Conservation (phyloP, 805 yeast genomes). For the Wickerhamomyces chaumierensis region DNA sequence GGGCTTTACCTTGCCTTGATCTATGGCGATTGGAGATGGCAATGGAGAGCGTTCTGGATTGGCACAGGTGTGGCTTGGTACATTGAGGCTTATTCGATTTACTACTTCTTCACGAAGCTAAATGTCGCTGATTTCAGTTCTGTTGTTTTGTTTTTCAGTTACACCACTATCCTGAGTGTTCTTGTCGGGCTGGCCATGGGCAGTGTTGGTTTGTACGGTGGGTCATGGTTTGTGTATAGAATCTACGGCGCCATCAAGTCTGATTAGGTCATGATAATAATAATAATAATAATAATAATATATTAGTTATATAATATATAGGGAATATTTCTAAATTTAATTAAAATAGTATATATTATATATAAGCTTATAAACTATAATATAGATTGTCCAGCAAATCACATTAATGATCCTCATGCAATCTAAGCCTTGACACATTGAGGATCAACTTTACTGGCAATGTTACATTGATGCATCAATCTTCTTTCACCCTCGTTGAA, state of each 20-base stretch:
- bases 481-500: constrained; percentile 68
- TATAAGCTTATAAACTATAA: no score
- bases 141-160: constrained; percentile 55
- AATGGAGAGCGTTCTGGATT: constrained; percentile 68
- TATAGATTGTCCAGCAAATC: no score
- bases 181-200: constrained; percentile 66
- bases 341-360: no score
- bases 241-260: constrained; percentile 48
- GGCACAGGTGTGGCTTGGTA: constrained; percentile 68
- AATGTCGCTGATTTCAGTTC: constrained; percentile 59
- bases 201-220: constrained; percentile 57
- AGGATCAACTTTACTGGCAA: constrained; percentile 75
- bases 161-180: constrained; percentile 53
- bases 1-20: constrained; percentile 53
- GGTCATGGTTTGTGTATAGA: constrained; percentile 51
- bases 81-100: constrained; percentile 54
- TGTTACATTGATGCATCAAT: constrained; percentile 89
- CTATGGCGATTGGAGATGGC: constrained; percentile 57
- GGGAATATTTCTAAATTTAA: no score
- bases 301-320: no score
- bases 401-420: no score
- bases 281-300: no score
- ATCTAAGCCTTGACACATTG: constrained; percentile 19
- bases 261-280: no score
- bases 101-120: constrained; percentile 48